Evolutionary conservation across 2,329 filamentous ascomycete genomes (phyloP).

Genomic region (Aspergillus pseudoterreus): DNA sequence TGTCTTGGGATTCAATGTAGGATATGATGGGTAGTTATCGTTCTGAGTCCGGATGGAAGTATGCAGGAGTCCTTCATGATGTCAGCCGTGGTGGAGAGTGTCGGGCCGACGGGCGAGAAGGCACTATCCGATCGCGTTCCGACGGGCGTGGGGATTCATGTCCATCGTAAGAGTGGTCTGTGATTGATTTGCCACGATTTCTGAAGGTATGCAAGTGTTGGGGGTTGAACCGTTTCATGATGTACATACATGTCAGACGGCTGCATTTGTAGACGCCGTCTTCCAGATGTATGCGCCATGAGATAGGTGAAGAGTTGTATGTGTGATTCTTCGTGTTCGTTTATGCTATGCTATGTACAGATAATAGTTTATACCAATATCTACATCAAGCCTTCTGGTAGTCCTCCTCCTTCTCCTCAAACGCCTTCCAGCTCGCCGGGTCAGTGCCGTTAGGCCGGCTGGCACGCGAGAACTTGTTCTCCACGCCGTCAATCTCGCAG

Average conservation of each 20-base stretch:
- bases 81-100: neutral
- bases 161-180: too few species aligned
- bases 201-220: neutral
- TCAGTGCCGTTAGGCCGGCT: slow-evolving; percentile 53
- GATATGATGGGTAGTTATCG: neutral
- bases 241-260: too few species aligned
- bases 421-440: slow-evolving; percentile 45
- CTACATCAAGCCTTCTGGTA: slow-evolving; percentile 16
- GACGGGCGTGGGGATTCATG: neutral
- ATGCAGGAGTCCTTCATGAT: neutral
- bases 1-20: neutral
- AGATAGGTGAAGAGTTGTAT: neutral
- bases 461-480: slow-evolving; percentile 47
- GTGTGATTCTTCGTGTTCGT: neutral
- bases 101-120: slow-evolving; percentile 13
- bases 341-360: neutral
- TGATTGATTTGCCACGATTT: too few species aligned
- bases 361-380: neutral
- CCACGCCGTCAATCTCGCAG: slow-evolving; percentile 44
- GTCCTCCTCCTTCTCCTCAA: slow-evolving; percentile 24
- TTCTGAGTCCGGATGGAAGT: neutral
- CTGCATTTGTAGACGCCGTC: too few species aligned
- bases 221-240: too few species aligned
- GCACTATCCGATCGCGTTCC: slow-evolving; percentile 11
- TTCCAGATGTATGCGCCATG: neutral